Evolutionary conservation across 805 yeast species (phyloP), one percentile per base, ranked within the genome.

Genomic region (Saturnispora kantuleensis): DNA sequence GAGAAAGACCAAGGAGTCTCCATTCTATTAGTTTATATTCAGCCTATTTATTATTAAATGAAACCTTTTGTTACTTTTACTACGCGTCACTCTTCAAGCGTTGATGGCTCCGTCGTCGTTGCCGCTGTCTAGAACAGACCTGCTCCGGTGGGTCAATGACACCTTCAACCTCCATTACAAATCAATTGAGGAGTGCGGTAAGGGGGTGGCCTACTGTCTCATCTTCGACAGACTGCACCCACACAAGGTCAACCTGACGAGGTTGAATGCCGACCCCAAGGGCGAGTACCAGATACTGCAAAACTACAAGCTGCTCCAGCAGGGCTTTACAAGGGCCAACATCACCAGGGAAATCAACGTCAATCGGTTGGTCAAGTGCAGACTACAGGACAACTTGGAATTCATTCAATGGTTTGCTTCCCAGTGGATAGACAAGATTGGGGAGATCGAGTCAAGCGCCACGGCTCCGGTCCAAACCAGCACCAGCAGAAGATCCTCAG

Each of bases 171-270:
- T 88, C 35, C 69, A 78, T 50, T 76, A 84, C 55, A 69, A 77
- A 32, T 86, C 84, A 58, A 82, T 93, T 1, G 98, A 93, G 59
- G 89, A 89, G 62, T 81, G 96, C 58, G 99, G 99, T 13, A 77
- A 84, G 2, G 99, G 99, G 2, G 96, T 96, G 1, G 90, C 87
- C 1, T 90, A 86, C 60, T 88, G 97, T 62, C 96, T 89, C 66
- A 73, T 93, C 34, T 71, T 90, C 68, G 97, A 93, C 62, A 77
- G 88, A 7, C 79, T 93, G 15, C 84, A 71, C 55, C 79, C 82
- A 9, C 96, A 87, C 53, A 38, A 39, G 13, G 72, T 93, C 15
- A 93, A 96, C 1, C 75, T 90, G 81, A 57, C 66, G 40, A 77
- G 81, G 53, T 94, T 90, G 44, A 81, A 77, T 55, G 87, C 81